Evolutionary conservation across 1,139 yeast species (phyloP).

Genomic region (Hyphopichia buzzinii): DNA sequence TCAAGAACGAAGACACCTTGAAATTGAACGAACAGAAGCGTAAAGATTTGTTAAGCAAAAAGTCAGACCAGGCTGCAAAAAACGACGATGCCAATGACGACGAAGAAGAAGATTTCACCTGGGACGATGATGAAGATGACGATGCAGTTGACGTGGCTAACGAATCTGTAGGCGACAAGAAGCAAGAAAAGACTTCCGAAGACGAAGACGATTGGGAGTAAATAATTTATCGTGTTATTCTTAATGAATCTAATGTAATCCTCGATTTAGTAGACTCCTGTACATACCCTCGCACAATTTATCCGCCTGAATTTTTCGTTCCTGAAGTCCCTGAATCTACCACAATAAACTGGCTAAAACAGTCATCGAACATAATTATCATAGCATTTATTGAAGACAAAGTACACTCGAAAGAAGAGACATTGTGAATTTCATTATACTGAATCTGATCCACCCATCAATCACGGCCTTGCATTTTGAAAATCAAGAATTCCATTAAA

Average conservation of each 20-base stretch:
- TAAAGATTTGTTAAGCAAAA: conserved; percentile 51
- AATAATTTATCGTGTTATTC: conserved; percentile 2
- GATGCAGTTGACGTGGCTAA: conserved; percentile 21
- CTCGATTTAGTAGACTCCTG: no score
- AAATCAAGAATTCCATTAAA: no score
- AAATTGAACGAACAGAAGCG: conserved; percentile 66
- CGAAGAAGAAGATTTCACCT: conserved; percentile 49
- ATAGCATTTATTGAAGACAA: no score
- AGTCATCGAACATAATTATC: no score
- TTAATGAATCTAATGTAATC: not conserved
- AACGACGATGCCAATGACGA: conserved; percentile 25
- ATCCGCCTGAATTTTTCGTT: no score
- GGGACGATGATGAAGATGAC: conserved; percentile 64
- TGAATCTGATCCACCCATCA: no score
- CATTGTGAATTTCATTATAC: no score
- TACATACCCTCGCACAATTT: no score
- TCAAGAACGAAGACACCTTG: conserved; percentile 52
- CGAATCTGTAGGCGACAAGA: conserved; percentile 5
- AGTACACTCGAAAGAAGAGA: no score
- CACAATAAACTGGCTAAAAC: no score
- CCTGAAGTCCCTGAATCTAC: no score
- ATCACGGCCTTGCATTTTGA: no score
- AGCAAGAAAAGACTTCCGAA: conserved; percentile 10
- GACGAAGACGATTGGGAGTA: conserved; percentile 62
- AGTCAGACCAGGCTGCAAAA: conserved; percentile 16